Evolutionary conservation across 805 yeast species (phyloP), one percentile per base, ranked within the genome.

Genomic region (Wickerhamomyces rabaulensis): DNA sequence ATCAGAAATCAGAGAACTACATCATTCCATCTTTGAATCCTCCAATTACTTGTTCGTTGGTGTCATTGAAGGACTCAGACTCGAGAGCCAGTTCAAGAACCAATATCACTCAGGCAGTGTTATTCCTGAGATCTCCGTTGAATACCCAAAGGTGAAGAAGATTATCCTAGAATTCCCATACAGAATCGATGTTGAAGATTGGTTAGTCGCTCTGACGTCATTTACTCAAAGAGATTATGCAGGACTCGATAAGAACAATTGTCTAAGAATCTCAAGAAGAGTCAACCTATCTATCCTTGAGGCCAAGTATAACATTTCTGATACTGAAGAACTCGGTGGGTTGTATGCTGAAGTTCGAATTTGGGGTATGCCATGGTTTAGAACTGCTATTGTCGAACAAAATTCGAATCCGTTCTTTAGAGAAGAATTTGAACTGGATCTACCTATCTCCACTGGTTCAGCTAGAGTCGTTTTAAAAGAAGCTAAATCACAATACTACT

Each of bases 351-450:
- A 89, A 55, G 70, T 90, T 3, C 67, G 75, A 16, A 71, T 87
- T 61, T 85, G 94, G 84, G 82, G 78, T 17, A 71, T 78, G 41
- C 79, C 84, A 0, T 85, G 92, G 88, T 87, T 86, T 35, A 70
- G 89, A 53, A 87, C 97, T 0, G 82, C 90, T 2, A 69, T 78
- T 7, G 83, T 83, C 0, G 67, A 70, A 33, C 68, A 75, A 40
- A 47, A 63, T 3, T 53, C 62, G 0, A 73, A 74, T 45, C 91
- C 95, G 1, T 87, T 87, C 60, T 91, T 96, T 94, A 79, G 90
- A 58, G 96, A 91, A 57, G 78, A 73, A 40, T 85, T 87, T 58
- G 66, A 74, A 2, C 67, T 85, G n/a, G 78, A 81, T 43, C 67
- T 82, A 38, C 84, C 87, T 9, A 45, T 68, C 7, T 50, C 73